Evolutionary conservation across 2,329 filamentous ascomycete genomes (phyloP).

Genomic region (Aspergillus piperis): DNA sequence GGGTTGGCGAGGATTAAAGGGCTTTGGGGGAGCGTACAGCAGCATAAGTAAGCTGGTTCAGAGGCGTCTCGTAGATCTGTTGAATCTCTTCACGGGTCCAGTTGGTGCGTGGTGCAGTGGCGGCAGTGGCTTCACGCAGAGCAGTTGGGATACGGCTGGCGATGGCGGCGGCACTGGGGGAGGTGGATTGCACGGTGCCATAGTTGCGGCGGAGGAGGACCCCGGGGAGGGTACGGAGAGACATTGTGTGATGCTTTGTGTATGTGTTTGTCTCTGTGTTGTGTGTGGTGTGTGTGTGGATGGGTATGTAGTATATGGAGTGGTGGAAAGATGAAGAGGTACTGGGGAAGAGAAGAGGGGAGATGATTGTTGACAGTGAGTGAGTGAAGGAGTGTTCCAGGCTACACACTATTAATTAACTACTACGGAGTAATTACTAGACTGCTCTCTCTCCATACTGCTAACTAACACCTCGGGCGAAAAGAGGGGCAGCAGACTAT

Average conservation of each 20-base stretch:
- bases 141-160: slow-evolving; percentile 34
- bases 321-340: not conserved
- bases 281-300: not conserved
- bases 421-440: not conserved
- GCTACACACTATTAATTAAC: too few relatives aligned
- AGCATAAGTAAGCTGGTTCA: slow-evolving; percentile 76
- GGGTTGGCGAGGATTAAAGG: not conserved
- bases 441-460: not conserved
- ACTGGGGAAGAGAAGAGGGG: not conserved
- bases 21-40: slow-evolving; percentile 56
- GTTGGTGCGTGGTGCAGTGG: slow-evolving; percentile 61
- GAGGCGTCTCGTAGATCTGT: slow-evolving; percentile 76
- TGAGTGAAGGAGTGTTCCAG: not conserved
- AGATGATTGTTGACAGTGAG: not conserved
- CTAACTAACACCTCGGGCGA: not conserved
- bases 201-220: slow-evolving; percentile 36
- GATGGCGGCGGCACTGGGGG: slow-evolving; percentile 32
- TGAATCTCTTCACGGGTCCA: slow-evolving; percentile 83
- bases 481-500: not conserved
- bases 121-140: slow-evolving; percentile 39
- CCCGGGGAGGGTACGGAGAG: slow-evolving; percentile 33
- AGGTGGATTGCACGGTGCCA: slow-evolving; percentile 42
- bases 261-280: too few relatives aligned
- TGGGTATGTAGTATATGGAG: not conserved
- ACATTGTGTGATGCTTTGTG: slow-evolving; percentile 23